Conservation (phyloP, 768 basidiomycete genomes). For the Lentinus tigrinus region DNA sequence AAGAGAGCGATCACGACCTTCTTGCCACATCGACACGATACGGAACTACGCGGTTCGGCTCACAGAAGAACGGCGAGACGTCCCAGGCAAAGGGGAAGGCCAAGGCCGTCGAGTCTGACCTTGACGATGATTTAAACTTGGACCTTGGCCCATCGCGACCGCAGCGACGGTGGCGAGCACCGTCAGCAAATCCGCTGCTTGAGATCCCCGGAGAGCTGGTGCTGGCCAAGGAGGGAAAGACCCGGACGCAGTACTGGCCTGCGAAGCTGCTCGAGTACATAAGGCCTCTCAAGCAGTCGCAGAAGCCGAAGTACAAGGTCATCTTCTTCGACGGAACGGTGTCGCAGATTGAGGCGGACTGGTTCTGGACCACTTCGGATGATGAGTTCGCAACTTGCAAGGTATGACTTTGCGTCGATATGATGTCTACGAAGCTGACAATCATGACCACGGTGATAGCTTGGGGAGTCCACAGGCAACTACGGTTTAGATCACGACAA, state of each 20-base stretch:
- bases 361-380: slow-evolving; percentile 59
- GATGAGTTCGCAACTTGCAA: slow-evolving; percentile 62
- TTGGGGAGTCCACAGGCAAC: slow-evolving; percentile 58
- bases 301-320: slow-evolving; percentile 51
- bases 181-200: slow-evolving; percentile 46
- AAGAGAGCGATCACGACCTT: slow-evolving; percentile 47
- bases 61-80: neutral
- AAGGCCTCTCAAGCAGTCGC: slow-evolving; percentile 37
- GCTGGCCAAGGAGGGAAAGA: slow-evolving; percentile 45
- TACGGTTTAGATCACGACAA: slow-evolving; percentile 33
- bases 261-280: slow-evolving; percentile 56
- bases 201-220: slow-evolving; percentile 69
- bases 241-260: slow-evolving; percentile 57
- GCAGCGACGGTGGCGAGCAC: slow-evolving; percentile 36
- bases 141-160: neutral
- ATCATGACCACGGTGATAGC: slow-evolving; percentile 29
- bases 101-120: neutral
- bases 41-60: slow-evolving; percentile 4
- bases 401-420: slow-evolving; percentile 32
- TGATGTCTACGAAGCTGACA: neutral
- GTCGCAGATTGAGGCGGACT: slow-evolving; percentile 42
- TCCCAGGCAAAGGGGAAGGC: neutral
- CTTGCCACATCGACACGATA: slow-evolving; percentile 36
- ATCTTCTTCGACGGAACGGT: slow-evolving; percentile 56
- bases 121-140: neutral